Percentiles rank a stretch among this genome's conserved stretches.
phyloP scores from a whole-genome alignment of 202 grass and related monocot genomes.

The Schoenoplectus triqueter region DNA sequence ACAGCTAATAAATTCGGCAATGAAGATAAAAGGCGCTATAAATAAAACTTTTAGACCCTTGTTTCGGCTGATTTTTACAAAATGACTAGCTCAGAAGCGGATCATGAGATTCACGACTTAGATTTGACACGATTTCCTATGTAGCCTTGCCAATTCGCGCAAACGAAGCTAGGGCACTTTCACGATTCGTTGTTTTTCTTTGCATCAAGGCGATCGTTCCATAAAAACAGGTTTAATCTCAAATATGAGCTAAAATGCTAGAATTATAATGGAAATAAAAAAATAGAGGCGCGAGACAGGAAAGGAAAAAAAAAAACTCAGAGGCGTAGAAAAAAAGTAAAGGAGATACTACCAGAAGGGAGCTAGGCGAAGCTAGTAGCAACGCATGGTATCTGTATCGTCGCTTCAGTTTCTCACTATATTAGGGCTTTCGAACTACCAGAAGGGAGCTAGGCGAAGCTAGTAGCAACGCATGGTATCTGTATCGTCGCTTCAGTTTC shows the following conservation, averaged over 20 bases:
- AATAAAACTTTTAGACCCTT: neutral
- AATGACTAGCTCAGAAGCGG: neutral
- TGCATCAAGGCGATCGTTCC: neutral
- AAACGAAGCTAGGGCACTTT: neutral
- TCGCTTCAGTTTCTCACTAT: neutral
- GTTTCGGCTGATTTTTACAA: neutral
- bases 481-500: constrained; percentile 11
- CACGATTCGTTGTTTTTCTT: neutral
- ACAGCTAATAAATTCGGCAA: neutral
- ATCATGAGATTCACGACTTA: neutral
- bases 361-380: neutral
- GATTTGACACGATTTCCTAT: neutral
- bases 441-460: neutral
- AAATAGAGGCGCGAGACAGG: no score
- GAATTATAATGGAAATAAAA: neutral
- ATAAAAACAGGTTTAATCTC: neutral
- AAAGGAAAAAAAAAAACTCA: neutral
- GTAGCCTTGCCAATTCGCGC: neutral
- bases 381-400: neutral
- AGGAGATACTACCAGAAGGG: neutral
- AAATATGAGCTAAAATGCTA: neutral
- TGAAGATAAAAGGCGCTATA: no score
- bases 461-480: neutral
- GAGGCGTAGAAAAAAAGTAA: no score
- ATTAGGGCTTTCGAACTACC: constrained; percentile 19